Percentiles rank a stretch among this genome's conserved stretches.
Evolutionary conservation across 2,329 filamentous ascomycete species (phyloP).

Genomic region (Fusarium sp.): DNA sequence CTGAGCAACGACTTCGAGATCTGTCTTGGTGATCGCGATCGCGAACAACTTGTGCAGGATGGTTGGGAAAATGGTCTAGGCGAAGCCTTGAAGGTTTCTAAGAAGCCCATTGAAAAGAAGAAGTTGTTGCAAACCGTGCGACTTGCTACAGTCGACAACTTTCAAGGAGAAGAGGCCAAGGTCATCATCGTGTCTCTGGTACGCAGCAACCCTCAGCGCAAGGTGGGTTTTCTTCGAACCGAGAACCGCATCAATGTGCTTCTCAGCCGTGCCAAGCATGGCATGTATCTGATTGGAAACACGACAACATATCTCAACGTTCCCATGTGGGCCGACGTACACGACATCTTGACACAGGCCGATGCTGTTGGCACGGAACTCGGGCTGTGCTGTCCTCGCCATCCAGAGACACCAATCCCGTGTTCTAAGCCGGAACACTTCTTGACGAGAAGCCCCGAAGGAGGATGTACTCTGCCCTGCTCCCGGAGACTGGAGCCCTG

Average conservation of each 20-base stretch:
- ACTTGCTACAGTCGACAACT: constrained; percentile 77
- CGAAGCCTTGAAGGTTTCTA: too few species aligned
- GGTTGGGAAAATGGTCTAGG: too few species aligned
- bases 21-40: constrained; percentile 71
- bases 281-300: constrained; percentile 77
- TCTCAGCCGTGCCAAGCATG: constrained; percentile 71
- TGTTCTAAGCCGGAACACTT: too few species aligned
- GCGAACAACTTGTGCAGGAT: constrained; percentile 67
- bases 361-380: constrained; percentile 62
- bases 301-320: constrained; percentile 64
- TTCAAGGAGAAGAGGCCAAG: constrained; percentile 80
- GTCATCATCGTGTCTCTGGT: constrained; percentile 77
- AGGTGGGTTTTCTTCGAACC: constrained; percentile 73
- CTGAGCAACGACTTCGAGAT: constrained; percentile 67
- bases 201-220: constrained; percentile 69
- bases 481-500: too few species aligned
- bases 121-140: constrained; percentile 61
- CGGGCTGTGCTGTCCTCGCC: constrained; percentile 68
- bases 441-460: too few species aligned
- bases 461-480: too few species aligned
- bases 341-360: too few species aligned
- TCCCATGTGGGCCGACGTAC: constrained; percentile 65
- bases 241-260: constrained; percentile 76
- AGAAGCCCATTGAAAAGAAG: constrained; percentile 42
- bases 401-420: too few species aligned